A percentile compares a stretch with the other conserved stretches of the same genome.
Evolutionary conservation across 1,284 basidiomycete species (phyloP).

Genomic region (Lignosus rhinocerotis): DNA sequence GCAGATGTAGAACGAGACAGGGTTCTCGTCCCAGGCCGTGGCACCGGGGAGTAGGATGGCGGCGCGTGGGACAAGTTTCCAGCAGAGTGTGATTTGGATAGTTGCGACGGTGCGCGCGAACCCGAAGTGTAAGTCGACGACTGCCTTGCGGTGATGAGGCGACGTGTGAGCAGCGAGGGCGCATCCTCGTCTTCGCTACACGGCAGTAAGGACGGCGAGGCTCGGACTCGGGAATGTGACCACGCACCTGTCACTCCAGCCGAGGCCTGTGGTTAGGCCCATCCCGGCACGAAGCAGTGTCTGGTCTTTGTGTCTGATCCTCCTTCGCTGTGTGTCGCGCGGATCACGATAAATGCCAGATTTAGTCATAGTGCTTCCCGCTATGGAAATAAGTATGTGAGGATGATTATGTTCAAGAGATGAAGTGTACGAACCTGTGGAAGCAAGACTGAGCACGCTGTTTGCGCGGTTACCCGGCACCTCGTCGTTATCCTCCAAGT

Average conservation of each 20-base stretch:
- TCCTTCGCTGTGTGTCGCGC: slow-evolving; percentile 61
- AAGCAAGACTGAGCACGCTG: slow-evolving; percentile 32
- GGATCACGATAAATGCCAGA: slow-evolving; percentile 61
- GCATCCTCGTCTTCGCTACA: slow-evolving; percentile 79
- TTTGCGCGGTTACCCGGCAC: slow-evolving; percentile 17
- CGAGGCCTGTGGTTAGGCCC: slow-evolving; percentile 77
- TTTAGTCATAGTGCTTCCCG: slow-evolving; percentile 48
- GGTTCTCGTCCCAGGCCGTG: slow-evolving; percentile 5
- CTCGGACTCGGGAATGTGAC: too few species aligned
- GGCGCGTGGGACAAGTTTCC: slow-evolving; percentile 15
- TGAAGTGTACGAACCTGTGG: slow-evolving; percentile 20
- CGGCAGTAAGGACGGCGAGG: background rate
- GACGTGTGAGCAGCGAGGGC: slow-evolving; percentile 69
- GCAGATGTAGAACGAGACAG: slow-evolving; percentile 20
- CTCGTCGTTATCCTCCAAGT: slow-evolving; percentile 18
- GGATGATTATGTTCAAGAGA: background rate
- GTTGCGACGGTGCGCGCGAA: slow-evolving; percentile 22
- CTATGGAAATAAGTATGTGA: slow-evolving; percentile 6
- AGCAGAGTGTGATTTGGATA: slow-evolving; percentile 17
- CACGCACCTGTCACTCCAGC: slow-evolving; percentile 78
- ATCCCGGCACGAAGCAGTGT: slow-evolving; percentile 66
- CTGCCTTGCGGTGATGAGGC: slow-evolving; percentile 54
- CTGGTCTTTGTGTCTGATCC: slow-evolving; percentile 72
- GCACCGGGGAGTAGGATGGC: slow-evolving; percentile 9
- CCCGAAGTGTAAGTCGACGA: slow-evolving; percentile 25